Percentiles rank a stretch among this genome's conserved stretches.
Conservation (phyloP, 2,329 filamentous ascomycete genomes). For the Aureobasidium namibiae region DNA sequence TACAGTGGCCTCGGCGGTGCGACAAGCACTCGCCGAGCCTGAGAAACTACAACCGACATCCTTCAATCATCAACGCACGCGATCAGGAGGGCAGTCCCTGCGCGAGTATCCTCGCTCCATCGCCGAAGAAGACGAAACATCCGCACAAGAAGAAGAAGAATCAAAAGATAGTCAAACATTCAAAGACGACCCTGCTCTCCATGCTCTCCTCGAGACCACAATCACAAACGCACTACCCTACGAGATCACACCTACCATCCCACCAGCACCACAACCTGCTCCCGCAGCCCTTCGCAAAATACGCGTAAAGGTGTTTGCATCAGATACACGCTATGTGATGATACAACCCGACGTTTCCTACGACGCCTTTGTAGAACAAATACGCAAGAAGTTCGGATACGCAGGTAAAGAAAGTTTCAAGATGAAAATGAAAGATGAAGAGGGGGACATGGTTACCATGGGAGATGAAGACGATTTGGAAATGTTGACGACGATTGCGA, state of each 20-base stretch:
- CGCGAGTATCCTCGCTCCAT: conserved; percentile 52
- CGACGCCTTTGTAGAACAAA: conserved; percentile 65
- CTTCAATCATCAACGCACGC: conserved; percentile 18
- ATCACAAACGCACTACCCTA: conserved; percentile 39
- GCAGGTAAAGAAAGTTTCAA: conserved; percentile 59
- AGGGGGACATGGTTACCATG: conserved; percentile 93
- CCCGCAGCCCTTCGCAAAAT: conserved; percentile 59
- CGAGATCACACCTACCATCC: conserved; percentile 43
- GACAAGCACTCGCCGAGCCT: conserved; percentile 18
- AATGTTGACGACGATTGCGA: conserved; percentile 65
- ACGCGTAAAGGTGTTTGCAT: conserved; percentile 80
- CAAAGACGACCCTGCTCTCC: conserved; percentile 33
- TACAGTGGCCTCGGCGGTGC: conserved; percentile 11
- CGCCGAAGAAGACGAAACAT: conserved; percentile 72
- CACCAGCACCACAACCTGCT: conserved; percentile 15
- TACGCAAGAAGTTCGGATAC: conserved; percentile 80
- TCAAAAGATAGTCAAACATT: background rate
- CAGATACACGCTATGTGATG: conserved; percentile 89
- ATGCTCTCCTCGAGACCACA: conserved; percentile 5
- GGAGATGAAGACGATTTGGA: conserved; percentile 94
- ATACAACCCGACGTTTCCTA: conserved; percentile 66
- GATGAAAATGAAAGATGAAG: conserved; percentile 81
- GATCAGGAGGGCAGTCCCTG: conserved; percentile 21
- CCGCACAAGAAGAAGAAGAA: conserved; percentile 23
- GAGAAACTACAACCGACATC: conserved; percentile 13